Evolutionary conservation across 2,329 filamentous ascomycete genomes (phyloP).

Genomic region (Clarireedia sp.): DNA sequence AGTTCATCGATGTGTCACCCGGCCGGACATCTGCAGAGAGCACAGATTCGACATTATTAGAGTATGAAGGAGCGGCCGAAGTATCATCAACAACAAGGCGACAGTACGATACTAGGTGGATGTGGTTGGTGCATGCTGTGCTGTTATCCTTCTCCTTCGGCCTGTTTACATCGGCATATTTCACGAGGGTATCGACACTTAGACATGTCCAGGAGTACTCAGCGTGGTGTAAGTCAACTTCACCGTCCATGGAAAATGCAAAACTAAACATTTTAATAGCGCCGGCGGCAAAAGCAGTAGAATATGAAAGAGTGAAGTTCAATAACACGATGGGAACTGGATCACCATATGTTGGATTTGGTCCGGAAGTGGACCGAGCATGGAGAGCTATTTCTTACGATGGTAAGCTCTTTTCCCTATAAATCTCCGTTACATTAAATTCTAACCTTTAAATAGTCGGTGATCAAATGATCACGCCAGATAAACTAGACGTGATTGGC

Average conservation of each 20-base stretch:
- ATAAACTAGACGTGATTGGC: conserved; percentile 45
- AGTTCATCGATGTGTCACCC: conserved; percentile 16
- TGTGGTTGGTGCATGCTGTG: conserved; percentile 24
- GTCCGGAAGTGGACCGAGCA: conserved; percentile 47
- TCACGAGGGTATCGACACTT: conserved; percentile 23
- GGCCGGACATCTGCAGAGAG: conserved; percentile 19
- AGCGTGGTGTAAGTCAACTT: conserved; percentile 35
- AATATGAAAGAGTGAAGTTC: conserved; percentile 43
- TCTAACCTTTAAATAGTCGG: conserved; percentile 37
- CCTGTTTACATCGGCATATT: conserved; percentile 23
- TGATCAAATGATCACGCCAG: conserved; percentile 50
- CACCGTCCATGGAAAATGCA: neutral
- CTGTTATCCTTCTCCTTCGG: conserved; percentile 23
- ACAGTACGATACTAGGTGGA: conserved; percentile 18
- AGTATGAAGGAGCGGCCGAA: conserved; percentile 13
- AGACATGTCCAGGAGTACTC: conserved; percentile 34
- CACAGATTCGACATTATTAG: conserved; percentile 18
- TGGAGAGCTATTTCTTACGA: conserved; percentile 48
- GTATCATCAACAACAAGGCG: neutral
- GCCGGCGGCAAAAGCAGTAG: conserved; percentile 38
- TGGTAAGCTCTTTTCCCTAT: conserved; percentile 20
- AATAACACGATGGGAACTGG: conserved; percentile 37
- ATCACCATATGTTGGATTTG: conserved; percentile 46
- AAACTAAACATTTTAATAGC: conserved; percentile 29
- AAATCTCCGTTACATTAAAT: neutral